Percentiles rank a stretch among this genome's conserved stretches.
Conservation (phyloP, 83 land plant species). For the Thuja plicata region DNA sequence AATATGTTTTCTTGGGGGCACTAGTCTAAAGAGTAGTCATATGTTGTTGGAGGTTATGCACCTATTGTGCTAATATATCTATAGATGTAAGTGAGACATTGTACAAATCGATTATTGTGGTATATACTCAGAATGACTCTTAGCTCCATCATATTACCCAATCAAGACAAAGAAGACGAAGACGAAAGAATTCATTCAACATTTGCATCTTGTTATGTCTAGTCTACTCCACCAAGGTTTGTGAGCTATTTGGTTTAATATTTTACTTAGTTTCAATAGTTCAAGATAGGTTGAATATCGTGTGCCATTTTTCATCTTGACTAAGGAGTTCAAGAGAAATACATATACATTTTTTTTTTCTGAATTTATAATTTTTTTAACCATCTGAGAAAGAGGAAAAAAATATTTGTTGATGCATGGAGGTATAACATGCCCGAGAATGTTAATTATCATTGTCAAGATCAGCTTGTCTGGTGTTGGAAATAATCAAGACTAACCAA, state of each 20-base stretch:
- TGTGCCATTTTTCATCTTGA: neutral
- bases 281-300: neutral
- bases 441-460: too few relatives aligned
- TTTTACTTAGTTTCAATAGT: neutral
- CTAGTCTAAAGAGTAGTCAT: too few relatives aligned
- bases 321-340: too few relatives aligned
- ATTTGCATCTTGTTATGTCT: conserved; percentile 51
- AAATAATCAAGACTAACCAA: too few relatives aligned
- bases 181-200: conserved; percentile 28
- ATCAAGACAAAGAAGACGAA: neutral
- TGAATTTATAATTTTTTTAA: neutral
- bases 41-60: too few relatives aligned
- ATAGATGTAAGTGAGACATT: too few relatives aligned
- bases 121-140: neutral
- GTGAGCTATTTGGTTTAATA: neutral
- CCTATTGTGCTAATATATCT: too few relatives aligned
- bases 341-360: neutral
- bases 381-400: too few relatives aligned
- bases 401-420: neutral
- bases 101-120: too few relatives aligned
- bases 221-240: conserved; percentile 35
- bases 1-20: too few relatives aligned
- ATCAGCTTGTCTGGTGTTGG: too few relatives aligned
- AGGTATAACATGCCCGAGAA: conserved; percentile 37
- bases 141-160: neutral